Conservation (phyloP, 768 basidiomycete genomes). For the Agaricus blazei region DNA sequence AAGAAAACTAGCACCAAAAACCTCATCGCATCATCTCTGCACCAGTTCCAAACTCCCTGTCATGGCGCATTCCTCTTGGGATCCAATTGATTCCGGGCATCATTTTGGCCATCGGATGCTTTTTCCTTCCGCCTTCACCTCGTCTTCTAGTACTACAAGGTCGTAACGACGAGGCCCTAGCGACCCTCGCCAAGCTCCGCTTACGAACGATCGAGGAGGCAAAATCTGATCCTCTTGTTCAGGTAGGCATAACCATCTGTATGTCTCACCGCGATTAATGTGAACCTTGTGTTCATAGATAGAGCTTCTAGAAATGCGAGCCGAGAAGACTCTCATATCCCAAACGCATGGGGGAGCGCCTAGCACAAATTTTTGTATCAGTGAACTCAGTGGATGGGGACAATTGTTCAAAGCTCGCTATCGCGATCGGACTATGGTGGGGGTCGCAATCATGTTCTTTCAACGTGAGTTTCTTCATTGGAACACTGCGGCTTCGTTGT, state of each 20-base stretch:
- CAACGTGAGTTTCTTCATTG: slow-evolving; percentile 50
- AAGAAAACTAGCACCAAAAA: neutral
- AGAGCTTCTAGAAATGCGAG: slow-evolving; percentile 74
- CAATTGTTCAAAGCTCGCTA: slow-evolving; percentile 51
- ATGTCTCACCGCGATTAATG: neutral
- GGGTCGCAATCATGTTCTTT: slow-evolving; percentile 74
- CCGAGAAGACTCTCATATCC: slow-evolving; percentile 52
- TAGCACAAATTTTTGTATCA: slow-evolving; percentile 18
- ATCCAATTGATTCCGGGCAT: slow-evolving; percentile 68
- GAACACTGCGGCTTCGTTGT: neutral
- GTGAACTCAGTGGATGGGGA: slow-evolving; percentile 46
- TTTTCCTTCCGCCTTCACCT: slow-evolving; percentile 58
- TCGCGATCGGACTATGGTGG: slow-evolving; percentile 59
- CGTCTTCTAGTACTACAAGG: slow-evolving; percentile 54
- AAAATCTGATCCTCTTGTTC: slow-evolving; percentile 43
- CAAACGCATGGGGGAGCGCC: slow-evolving; percentile 17
- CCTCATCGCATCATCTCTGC: neutral
- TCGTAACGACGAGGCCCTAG: slow-evolving; percentile 50
- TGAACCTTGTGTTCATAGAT: slow-evolving; percentile 34
- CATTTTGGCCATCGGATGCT: slow-evolving; percentile 57
- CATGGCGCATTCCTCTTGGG: slow-evolving; percentile 76
- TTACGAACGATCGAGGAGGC: slow-evolving; percentile 41
- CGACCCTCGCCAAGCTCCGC: slow-evolving; percentile 53
- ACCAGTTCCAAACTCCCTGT: slow-evolving; percentile 54
- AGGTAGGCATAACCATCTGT: slow-evolving; percentile 25